Base-by-base conservation (phyloP, 352 stramenopile species). In the Pythium brassicae region DNA sequence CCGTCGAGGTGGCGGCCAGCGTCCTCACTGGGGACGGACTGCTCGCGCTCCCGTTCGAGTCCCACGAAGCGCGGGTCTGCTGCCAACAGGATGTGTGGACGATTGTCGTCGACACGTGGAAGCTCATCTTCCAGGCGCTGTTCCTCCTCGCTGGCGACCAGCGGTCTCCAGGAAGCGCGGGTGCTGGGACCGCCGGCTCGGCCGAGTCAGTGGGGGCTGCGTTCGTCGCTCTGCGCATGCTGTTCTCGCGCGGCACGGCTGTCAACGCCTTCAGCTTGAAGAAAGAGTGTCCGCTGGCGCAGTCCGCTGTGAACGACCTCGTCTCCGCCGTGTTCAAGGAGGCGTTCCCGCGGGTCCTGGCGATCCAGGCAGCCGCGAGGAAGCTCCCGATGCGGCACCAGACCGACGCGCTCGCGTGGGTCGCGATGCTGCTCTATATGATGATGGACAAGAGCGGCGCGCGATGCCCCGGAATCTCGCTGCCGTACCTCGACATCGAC, bases 391-490 rank as follows among this genome's bases (percentile, higher is more conserved):
- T 83, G 44, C 84, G 87, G 48, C 62, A 78, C 37, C 82, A 92
- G 50, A 56, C 80, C 7, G 65, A 89, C 47, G 81, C 78, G 0
- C 66, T 79, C 22, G 62, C 74, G 32, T 92, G 78, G 79, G 62
- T 92, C 27, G 51, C 74, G 2, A 90, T 88, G 84, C 57, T 94
- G n/a, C 58, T 89, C 39, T 84, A 74, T 58, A 87, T 86, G 57
- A 91, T 94, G 80, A 91, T 92, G 76, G 82, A 92, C 40, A 72
- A 75, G 23, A 89, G 66, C 10, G 84, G 84, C 3, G 79, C 78
- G 11, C 64, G 65, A 29, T 89, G 72, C 51, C 78, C 84, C 4
- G 74, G 82, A 29, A 40, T 92, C 14, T 89, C 79, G 55, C 69
- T 86, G 11, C 72, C 84, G 14, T 87, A 83, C 40, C 53, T 94